These are phyloP conservation scores for Trichoderma oligosporum DNA, from an alignment of 2,329 filamentous ascomycete species.

Conservation along the genomic window DNA sequence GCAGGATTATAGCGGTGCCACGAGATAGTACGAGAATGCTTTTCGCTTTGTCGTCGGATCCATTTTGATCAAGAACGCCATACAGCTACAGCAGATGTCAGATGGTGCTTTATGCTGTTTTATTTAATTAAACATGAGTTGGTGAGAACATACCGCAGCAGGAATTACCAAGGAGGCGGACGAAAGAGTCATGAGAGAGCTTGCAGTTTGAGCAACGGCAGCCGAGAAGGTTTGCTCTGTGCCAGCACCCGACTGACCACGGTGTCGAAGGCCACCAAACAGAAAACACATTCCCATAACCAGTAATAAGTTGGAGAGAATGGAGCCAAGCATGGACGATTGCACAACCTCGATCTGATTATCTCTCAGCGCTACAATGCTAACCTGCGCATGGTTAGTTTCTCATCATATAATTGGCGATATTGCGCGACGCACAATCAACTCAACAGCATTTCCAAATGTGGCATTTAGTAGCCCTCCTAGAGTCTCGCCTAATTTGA, in stretches of 20 bases:
- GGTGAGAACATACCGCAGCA: constrained; percentile 52
- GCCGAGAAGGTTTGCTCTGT: constrained; percentile 69
- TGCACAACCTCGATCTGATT: constrained; percentile 95
- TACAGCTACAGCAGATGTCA: constrained; percentile 51
- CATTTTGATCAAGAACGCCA: constrained; percentile 52
- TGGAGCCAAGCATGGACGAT: constrained; percentile 93
- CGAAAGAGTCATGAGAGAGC: constrained; percentile 70
- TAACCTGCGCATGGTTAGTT: constrained; percentile 58
- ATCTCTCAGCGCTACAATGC: constrained; percentile 81
- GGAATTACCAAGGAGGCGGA: constrained; percentile 77
- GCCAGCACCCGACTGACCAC: constrained; percentile 52
- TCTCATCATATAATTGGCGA: background rate
- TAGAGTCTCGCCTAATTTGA: constrained; percentile 67
- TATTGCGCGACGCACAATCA: constrained; percentile 55
- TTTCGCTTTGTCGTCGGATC: constrained; percentile 39
- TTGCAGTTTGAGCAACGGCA: constrained; percentile 73
- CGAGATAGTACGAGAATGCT: constrained; percentile 70
- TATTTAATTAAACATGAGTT: background rate
- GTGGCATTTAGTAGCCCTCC: constrained; percentile 73
- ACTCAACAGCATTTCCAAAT: constrained; percentile 75
- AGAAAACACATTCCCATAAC: constrained; percentile 80
- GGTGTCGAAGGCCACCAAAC: constrained; percentile 65
- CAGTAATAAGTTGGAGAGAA: constrained; percentile 88
- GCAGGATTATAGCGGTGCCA: constrained; percentile 70
- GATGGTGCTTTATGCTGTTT: background rate